Evolutionary conservation across 2,329 filamentous ascomycete species (phyloP).

Genomic region (Thyridium curvatum): DNA sequence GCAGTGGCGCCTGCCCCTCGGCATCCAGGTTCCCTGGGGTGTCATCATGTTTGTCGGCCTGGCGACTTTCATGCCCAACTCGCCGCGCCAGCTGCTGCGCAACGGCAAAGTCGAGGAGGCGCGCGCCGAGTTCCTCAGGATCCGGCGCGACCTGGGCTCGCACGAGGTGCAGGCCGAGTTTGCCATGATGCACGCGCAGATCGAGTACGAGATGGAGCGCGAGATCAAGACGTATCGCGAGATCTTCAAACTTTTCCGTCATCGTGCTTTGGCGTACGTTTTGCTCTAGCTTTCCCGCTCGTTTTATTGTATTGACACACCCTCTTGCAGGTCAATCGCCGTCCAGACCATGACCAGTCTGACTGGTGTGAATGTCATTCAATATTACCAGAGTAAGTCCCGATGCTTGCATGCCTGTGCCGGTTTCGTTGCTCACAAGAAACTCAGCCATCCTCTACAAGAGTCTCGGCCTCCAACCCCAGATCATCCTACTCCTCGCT

Average conservation of each 20-base stretch:
- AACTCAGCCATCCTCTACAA: conserved; percentile 42
- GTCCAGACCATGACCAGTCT: conserved; percentile 52
- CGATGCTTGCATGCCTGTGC: neutral
- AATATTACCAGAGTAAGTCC: conserved; percentile 23
- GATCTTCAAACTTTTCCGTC: conserved; percentile 43
- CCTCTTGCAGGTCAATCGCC: conserved; percentile 32
- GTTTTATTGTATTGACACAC: conserved; percentile 11
- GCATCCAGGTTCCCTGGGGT: conserved; percentile 48
- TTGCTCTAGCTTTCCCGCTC: conserved; percentile 10
- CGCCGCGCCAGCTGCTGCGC: conserved; percentile 43
- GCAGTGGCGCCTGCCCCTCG: conserved; percentile 48
- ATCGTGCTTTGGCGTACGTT: conserved; percentile 34
- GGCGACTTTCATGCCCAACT: conserved; percentile 47
- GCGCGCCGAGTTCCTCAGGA: conserved; percentile 36
- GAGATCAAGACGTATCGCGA: conserved; percentile 45
- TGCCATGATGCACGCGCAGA: conserved; percentile 42
- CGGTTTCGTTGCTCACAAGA: no score
- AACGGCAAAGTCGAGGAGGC: conserved; percentile 40
- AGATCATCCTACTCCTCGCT: conserved; percentile 45
- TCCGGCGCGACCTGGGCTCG: conserved; percentile 35
- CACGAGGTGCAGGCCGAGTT: conserved; percentile 43
- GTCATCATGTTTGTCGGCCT: conserved; percentile 45
- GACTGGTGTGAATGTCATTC: conserved; percentile 51
- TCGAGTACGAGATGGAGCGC: conserved; percentile 49
- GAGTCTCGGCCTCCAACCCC: conserved; percentile 40